A percentile compares a stretch with the other conserved stretches of the same genome.
Evolutionary conservation across 176 grass and related monocot species (phyloP).

Genomic region (Bothriochloa decipiens): DNA sequence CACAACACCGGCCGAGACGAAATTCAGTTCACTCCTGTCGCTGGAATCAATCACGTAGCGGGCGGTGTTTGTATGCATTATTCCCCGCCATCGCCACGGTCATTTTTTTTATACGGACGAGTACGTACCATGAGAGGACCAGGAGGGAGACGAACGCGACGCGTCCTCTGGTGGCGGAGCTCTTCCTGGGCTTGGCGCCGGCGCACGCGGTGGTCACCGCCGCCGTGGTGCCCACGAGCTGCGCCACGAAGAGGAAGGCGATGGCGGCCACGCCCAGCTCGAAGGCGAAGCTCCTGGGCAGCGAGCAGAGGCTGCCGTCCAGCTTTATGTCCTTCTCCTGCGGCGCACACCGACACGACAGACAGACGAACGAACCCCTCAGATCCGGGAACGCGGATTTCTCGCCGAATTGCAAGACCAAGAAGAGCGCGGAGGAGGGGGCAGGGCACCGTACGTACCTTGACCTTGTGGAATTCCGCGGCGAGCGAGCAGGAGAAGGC

Average conservation of each 20-base stretch:
- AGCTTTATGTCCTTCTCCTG: conserved; percentile 80
- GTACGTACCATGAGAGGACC: conserved; percentile 61
- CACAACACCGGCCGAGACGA: neutral
- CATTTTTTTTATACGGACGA: neutral
- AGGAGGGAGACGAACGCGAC: conserved; percentile 50
- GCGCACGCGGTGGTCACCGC: conserved; percentile 36
- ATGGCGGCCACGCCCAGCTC: conserved; percentile 73
- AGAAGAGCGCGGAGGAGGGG: neutral
- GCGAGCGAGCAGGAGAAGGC: conserved; percentile 87
- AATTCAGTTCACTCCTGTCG: neutral
- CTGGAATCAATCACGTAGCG: neutral
- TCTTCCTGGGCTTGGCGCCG: conserved; percentile 7
- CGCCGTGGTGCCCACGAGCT: conserved; percentile 71
- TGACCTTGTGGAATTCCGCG: conserved; percentile 80
- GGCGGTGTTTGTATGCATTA: neutral
- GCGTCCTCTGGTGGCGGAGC: conserved; percentile 12
- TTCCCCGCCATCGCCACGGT: neutral
- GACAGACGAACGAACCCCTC: neutral
- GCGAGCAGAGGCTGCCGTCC: conserved; percentile 89
- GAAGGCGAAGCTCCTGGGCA: conserved; percentile 77
- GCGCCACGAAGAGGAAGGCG: conserved; percentile 67
- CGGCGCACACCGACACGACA: conserved; percentile 3
- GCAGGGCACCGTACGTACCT: conserved; percentile 54
- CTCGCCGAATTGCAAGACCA: neutral
- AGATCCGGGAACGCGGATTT: conserved; percentile 43